phyloP scores from a whole-genome alignment of 768 basidiomycete genomes.

The Rubroboletus pulcherrimus region DNA sequence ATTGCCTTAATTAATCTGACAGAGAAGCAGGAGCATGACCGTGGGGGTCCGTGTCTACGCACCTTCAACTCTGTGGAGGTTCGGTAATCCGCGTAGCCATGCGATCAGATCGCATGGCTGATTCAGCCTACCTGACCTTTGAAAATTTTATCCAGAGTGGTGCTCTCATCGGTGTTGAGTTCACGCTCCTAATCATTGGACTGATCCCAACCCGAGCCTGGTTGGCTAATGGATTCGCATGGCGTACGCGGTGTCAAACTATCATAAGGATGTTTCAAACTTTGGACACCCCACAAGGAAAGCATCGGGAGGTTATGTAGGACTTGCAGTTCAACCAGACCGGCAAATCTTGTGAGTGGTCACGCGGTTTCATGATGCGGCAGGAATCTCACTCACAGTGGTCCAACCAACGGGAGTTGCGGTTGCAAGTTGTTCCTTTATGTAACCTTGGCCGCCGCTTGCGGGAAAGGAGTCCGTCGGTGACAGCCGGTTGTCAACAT shows the following conservation, averaged over 20 bases:
- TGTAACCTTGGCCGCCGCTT: constrained; percentile 5
- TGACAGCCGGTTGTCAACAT: constrained; percentile 5
- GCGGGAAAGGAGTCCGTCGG: neutral
- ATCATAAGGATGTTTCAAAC: neutral
- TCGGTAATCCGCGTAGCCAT: constrained; percentile 9
- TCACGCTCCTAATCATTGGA: neutral
- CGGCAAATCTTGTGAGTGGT: neutral
- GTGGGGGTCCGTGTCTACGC: constrained; percentile 5
- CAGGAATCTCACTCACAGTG: constrained; percentile 1
- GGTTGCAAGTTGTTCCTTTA: neutral
- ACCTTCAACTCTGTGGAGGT: neutral
- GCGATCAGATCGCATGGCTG: constrained; percentile 8
- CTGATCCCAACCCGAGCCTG: neutral
- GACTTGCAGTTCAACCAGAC: neutral
- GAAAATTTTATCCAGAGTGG: neutral
- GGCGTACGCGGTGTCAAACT: neutral
- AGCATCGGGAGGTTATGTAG: neutral
- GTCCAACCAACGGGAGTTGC: neutral
- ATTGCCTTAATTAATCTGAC: constrained; percentile 16
- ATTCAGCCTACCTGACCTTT: neutral
- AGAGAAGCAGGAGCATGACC: constrained; percentile 8
- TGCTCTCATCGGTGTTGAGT: neutral
- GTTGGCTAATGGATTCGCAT: neutral
- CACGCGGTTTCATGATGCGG: neutral
- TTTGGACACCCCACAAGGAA: too few relatives aligned